Conservation (phyloP, 2,329 filamentous ascomycete species). For the Aaosphaeria pasadenensis region DNA sequence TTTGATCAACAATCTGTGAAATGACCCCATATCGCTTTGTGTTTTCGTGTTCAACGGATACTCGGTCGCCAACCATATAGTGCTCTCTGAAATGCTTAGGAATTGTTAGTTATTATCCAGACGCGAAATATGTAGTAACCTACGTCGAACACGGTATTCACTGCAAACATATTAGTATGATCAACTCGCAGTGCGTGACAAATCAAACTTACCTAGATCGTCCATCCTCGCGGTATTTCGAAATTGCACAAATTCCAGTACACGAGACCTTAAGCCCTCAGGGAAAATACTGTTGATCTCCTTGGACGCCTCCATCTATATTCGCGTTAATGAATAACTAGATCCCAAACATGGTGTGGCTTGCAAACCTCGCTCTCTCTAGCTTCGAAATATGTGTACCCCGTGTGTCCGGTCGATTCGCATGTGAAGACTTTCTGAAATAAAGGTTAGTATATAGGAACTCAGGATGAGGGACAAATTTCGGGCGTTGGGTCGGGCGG, state of each 20-base stretch:
- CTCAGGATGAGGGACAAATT: neutral
- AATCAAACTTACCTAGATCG: conserved; percentile 57
- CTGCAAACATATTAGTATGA: conserved; percentile 29
- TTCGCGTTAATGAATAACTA: conserved; percentile 2
- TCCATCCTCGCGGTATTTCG: conserved; percentile 80
- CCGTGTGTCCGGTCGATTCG: conserved; percentile 90
- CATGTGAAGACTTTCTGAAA: conserved; percentile 82
- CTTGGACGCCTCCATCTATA: conserved; percentile 63
- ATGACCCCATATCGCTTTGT: conserved; percentile 27
- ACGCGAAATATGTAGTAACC: neutral
- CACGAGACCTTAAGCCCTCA: conserved; percentile 83
- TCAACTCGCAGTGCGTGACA: conserved; percentile 16
- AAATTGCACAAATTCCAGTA: conserved; percentile 90
- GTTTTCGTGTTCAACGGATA: conserved; percentile 30
- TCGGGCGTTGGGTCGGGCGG: neutral
- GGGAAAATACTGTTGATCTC: conserved; percentile 92
- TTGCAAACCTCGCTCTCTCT: conserved; percentile 81
- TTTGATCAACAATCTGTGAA: conserved; percentile 28
- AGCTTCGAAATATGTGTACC: conserved; percentile 88
- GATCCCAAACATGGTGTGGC: neutral
- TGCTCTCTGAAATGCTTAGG: conserved; percentile 34
- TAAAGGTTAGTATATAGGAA: conserved; percentile 15
- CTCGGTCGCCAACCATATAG: conserved; percentile 29
- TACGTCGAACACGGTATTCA: conserved; percentile 32
- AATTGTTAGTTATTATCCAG: neutral